Conservation (phyloP, 176 grass and related monocot genomes). For the Aegilops tauschii region DNA sequence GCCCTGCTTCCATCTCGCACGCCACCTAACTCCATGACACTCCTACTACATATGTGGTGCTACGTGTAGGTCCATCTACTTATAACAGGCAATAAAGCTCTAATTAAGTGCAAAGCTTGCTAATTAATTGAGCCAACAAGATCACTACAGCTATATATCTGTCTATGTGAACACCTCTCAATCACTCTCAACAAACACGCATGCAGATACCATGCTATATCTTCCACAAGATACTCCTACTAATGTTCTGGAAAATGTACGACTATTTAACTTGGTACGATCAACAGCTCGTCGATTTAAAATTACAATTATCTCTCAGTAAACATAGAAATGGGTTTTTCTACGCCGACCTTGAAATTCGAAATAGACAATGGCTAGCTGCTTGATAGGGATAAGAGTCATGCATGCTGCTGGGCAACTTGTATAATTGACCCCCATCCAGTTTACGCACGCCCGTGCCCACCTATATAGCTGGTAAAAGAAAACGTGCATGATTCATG, state of each 20-base stretch:
- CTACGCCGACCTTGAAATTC: too few relatives aligned
- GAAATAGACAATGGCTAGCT: too few relatives aligned
- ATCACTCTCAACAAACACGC: not conserved
- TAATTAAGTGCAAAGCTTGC: not conserved
- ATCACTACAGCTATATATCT: not conserved
- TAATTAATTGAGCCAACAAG: not conserved
- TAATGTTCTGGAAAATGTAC: not conserved
- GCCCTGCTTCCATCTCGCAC: not conserved
- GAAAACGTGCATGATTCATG: slow-evolving; percentile 10
- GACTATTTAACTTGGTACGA: not conserved
- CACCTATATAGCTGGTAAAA: slow-evolving; percentile 20
- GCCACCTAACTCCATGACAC: slow-evolving; percentile 1
- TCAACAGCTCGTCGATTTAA: not conserved
- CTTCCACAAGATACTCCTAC: not conserved
- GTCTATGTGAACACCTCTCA: not conserved
- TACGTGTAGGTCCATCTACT: not conserved
- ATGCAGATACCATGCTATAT: not conserved
- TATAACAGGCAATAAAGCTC: not conserved
- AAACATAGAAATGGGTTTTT: not conserved
- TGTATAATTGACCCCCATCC: not conserved
- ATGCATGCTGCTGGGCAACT: not conserved
- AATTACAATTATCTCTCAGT: not conserved
- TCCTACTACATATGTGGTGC: not conserved
- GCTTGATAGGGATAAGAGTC: too few relatives aligned
- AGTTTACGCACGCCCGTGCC: slow-evolving; percentile 18